These are phyloP conservation scores for Xylaria sp. DNA, from an alignment of 2,329 filamentous ascomycete species.

Conservation along the genomic window DNA sequence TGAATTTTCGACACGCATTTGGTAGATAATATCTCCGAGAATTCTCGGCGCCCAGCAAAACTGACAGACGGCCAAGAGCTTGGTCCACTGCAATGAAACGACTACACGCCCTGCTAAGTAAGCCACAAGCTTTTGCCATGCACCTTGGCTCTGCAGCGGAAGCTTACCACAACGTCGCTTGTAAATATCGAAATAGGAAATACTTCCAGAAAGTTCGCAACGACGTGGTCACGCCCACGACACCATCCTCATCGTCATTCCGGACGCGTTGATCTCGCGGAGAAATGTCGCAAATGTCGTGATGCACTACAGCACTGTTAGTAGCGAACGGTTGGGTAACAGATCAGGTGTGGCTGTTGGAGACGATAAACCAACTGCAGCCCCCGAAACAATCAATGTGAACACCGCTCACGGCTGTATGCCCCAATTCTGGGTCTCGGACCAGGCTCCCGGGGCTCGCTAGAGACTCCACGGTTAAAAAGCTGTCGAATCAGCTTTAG, in stretches of 20 bases:
- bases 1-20: constrained; percentile 3
- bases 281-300: constrained; percentile 16
- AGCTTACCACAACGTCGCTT: constrained; percentile 36
- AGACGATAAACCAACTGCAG: constrained; percentile 16
- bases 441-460: constrained; percentile 21
- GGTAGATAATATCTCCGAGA: constrained; percentile 24
- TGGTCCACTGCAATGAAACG: constrained; percentile 35
- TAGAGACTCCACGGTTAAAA: constrained; percentile 1
- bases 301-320: neutral
- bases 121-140: constrained; percentile 36
- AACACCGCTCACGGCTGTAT: neutral
- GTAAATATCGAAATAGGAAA: constrained; percentile 14
- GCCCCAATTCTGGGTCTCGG: neutral
- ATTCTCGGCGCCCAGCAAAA: constrained; percentile 34
- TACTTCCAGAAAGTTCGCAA: neutral
- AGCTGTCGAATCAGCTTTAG: constrained; percentile 15
- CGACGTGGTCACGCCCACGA: constrained; percentile 2
- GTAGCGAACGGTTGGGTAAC: neutral
- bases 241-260: neutral
- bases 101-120: constrained; percentile 16
- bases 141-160: constrained; percentile 36
- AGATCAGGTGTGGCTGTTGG: constrained; percentile 13
- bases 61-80: constrained; percentile 30
- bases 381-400: constrained; percentile 8
- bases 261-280: neutral